These are phyloP conservation scores for Boletus vermiculosoides DNA, from an alignment of 768 basidiomycete species.

Conservation along the genomic window DNA sequence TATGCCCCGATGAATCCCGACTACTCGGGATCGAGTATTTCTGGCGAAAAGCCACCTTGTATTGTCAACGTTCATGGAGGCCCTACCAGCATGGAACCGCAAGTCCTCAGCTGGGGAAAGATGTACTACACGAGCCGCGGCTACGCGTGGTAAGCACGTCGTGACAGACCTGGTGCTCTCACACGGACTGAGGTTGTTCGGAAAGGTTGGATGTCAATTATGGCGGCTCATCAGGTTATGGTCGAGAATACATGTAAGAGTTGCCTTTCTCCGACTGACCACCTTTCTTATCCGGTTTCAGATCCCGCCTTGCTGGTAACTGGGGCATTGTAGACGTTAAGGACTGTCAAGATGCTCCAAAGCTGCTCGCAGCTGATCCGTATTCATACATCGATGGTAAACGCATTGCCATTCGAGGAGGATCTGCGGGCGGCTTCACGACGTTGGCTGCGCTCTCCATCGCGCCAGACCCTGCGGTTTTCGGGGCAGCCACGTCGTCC, in stretches of 20 bases:
- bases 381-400: constrained; percentile 59
- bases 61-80: constrained; percentile 70
- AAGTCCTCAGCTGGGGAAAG: constrained; percentile 51
- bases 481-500: constrained; percentile 62
- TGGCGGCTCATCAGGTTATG: constrained; percentile 73
- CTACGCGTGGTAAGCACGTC: constrained; percentile 60
- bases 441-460: constrained; percentile 48
- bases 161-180: too few relatives aligned
- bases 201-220: constrained; percentile 73
- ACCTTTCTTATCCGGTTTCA: constrained; percentile 20
- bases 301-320: constrained; percentile 50
- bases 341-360: constrained; percentile 59
- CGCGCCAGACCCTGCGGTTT: constrained; percentile 40
- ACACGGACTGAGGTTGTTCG: background rate
- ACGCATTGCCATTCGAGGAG: constrained; percentile 68
- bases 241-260: constrained; percentile 57
- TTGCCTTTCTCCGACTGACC: background rate
- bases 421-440: constrained; percentile 74
- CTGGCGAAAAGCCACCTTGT: constrained; percentile 64
- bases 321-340: constrained; percentile 78
- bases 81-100: constrained; percentile 50
- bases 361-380: constrained; percentile 42
- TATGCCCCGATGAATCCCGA: constrained; percentile 66
- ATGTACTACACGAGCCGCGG: constrained; percentile 71
- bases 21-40: constrained; percentile 46